phyloP scores from a whole-genome alignment of 2,329 filamentous ascomycete genomes.

The Aspergillus luchuensis region DNA sequence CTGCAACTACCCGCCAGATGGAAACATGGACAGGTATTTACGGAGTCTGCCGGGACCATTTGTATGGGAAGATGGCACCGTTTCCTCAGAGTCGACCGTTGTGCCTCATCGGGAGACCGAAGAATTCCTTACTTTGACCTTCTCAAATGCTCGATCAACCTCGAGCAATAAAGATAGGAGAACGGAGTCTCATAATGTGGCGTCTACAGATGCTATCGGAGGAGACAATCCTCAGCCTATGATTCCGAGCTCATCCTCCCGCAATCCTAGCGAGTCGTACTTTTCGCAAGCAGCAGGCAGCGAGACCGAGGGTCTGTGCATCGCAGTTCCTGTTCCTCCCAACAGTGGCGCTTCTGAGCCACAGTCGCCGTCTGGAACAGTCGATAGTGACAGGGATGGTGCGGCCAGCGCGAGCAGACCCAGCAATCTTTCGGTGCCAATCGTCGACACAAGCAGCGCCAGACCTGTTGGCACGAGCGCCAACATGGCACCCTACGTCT shows the following conservation, averaged over 20 bases:
- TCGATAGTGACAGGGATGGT: neutral
- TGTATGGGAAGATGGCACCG: constrained; percentile 4
- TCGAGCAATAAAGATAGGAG: neutral
- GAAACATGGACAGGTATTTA: constrained; percentile 11
- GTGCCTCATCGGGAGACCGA: neutral
- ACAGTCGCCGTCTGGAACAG: neutral
- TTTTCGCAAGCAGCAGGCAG: neutral
- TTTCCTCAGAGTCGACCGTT: neutral
- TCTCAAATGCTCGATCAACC: neutral
- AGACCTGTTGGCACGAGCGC: neutral
- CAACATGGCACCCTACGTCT: neutral
- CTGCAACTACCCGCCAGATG: constrained; percentile 21
- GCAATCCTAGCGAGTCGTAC: neutral
- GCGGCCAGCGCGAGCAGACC: neutral
- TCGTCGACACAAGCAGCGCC: neutral
- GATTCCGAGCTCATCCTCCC: neutral
- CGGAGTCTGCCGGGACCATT: constrained; percentile 8
- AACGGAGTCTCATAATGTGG: neutral
- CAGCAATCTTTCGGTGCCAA: neutral
- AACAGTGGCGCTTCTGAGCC: neutral
- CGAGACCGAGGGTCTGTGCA: neutral
- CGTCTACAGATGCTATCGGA: neutral
- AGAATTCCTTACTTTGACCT: neutral
- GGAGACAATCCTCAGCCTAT: neutral
- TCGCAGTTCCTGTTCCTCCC: neutral